These are phyloP conservation scores for Martiniozyma abietophila DNA, from an alignment of 805 yeast species.

Conservation along the genomic window DNA sequence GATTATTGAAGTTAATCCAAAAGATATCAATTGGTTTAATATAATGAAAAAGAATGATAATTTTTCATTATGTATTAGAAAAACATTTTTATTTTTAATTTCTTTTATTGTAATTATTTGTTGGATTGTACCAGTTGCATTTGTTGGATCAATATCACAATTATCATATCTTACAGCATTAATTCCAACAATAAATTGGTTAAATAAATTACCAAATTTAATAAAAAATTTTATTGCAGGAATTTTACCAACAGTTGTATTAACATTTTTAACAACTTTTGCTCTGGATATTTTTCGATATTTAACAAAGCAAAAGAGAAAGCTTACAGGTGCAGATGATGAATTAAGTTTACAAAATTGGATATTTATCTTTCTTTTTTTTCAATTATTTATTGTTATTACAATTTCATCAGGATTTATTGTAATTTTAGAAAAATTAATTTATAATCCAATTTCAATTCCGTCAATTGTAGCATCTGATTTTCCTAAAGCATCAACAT, in stretches of 20 bases:
- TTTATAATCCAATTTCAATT: slow-evolving; percentile 63
- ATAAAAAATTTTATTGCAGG: slow-evolving; percentile 48
- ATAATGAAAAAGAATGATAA: slow-evolving; percentile 31
- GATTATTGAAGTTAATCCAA: slow-evolving; percentile 48
- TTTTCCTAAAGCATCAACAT: slow-evolving; percentile 78
- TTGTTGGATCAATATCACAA: slow-evolving; percentile 69
- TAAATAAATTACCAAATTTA: slow-evolving; percentile 44
- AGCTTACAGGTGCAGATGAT: slow-evolving; percentile 49
- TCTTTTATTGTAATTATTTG: slow-evolving; percentile 40
- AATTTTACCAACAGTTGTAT: slow-evolving; percentile 56
- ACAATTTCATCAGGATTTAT: slow-evolving; percentile 75
- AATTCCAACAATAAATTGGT: slow-evolving; percentile 51
- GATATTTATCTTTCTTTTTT: slow-evolving; percentile 69
- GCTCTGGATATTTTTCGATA: slow-evolving; percentile 51
- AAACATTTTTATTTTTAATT: slow-evolving; percentile 34
- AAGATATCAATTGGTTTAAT: slow-evolving; percentile 67
- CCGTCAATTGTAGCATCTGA: slow-evolving; percentile 67
- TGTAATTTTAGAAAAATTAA: slow-evolving; percentile 48
- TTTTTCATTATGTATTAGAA: slow-evolving; percentile 29
- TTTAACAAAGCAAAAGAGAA: slow-evolving; percentile 47
- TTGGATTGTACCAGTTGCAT: slow-evolving; percentile 81
- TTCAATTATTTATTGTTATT: slow-evolving; percentile 78
- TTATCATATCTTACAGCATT: slow-evolving; percentile 53
- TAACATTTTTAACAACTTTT: slow-evolving; percentile 52
- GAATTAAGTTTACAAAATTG: slow-evolving; percentile 69